Percentiles rank a stretch among this genome's conserved stretches.
Evolutionary conservation across 257 asterid genomes (phyloP).

Genomic region (Phtheirospermum japonicum): DNA sequence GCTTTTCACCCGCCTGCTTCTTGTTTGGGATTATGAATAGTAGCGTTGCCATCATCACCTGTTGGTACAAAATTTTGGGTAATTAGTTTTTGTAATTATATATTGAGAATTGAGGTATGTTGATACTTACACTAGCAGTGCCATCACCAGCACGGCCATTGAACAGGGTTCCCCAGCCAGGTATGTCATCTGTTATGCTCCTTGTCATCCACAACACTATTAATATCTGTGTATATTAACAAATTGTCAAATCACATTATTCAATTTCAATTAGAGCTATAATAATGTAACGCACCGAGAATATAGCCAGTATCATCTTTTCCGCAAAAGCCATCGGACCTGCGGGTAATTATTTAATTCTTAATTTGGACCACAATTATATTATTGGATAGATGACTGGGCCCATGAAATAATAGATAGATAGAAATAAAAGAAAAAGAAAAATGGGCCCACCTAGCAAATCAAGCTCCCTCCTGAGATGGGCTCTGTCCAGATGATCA

Average conservation of each 20-base stretch:
- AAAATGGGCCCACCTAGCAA: conserved; percentile 44
- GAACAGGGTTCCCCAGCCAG: conserved; percentile 90
- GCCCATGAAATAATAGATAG: too few species aligned
- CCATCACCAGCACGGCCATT: conserved; percentile 88
- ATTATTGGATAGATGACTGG: too few species aligned
- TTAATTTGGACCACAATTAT: too few species aligned
- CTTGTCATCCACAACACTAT: conserved; percentile 92
- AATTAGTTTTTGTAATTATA: too few species aligned
- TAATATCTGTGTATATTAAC: too few species aligned
- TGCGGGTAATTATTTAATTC: too few species aligned
- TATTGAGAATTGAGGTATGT: neutral
- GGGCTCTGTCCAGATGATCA: conserved; percentile 59
- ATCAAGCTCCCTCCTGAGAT: conserved; percentile 73
- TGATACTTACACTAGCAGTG: conserved; percentile 67
- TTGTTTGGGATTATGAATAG: conserved; percentile 82
- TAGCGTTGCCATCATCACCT: conserved; percentile 93
- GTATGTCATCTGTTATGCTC: conserved; percentile 78
- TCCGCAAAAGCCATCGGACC: conserved; percentile 96
- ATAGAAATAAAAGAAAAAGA: too few species aligned
- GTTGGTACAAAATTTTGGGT: neutral
- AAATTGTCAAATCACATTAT: neutral
- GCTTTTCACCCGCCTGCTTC: conserved; percentile 69
- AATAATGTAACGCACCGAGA: conserved; percentile 49
- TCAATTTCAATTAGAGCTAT: too few species aligned
- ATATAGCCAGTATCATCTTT: conserved; percentile 59